Percentiles rank a stretch among this genome's conserved stretches.
Evolutionary conservation across 139 green algal species (phyloP).

Genomic region (Tetraselmis chui): DNA sequence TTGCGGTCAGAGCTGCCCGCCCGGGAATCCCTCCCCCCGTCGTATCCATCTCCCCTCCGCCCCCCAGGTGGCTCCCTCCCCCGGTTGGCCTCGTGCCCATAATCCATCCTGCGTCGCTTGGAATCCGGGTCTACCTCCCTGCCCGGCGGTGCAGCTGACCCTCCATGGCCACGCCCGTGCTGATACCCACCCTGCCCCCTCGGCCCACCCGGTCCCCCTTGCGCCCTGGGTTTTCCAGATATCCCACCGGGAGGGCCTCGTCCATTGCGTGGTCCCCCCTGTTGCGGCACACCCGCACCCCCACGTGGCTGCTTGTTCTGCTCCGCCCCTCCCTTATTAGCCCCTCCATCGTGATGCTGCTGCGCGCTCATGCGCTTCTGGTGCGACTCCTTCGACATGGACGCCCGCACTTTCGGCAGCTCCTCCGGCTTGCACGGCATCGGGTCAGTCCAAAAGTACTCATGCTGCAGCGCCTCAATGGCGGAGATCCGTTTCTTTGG

Average conservation of each 20-base stretch:
- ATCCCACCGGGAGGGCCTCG: background rate
- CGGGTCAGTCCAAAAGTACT: constrained; percentile 10
- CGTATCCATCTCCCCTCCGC: background rate
- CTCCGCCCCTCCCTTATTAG: background rate
- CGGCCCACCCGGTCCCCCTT: background rate
- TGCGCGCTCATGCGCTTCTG: background rate
- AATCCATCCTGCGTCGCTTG: background rate
- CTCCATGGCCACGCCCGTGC: background rate
- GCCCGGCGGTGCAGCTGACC: background rate
- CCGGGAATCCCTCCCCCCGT: background rate
- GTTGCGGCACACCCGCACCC: background rate
- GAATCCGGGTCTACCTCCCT: background rate
- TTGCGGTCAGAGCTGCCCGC: background rate
- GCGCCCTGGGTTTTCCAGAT: background rate
- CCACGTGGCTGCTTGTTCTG: background rate
- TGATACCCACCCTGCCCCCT: background rate
- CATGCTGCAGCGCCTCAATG: constrained; percentile 26
- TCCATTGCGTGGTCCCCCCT: background rate
- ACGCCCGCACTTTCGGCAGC: constrained; percentile 19
- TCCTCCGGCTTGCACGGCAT: constrained; percentile 16
- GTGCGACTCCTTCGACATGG: background rate
- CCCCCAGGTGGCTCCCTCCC: background rate
- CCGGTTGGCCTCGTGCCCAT: background rate
- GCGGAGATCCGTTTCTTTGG: constrained; percentile 57
- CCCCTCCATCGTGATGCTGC: background rate